phyloP scores from a whole-genome alignment of 2,329 filamentous ascomycete species.

The Aspergillus piperis region DNA sequence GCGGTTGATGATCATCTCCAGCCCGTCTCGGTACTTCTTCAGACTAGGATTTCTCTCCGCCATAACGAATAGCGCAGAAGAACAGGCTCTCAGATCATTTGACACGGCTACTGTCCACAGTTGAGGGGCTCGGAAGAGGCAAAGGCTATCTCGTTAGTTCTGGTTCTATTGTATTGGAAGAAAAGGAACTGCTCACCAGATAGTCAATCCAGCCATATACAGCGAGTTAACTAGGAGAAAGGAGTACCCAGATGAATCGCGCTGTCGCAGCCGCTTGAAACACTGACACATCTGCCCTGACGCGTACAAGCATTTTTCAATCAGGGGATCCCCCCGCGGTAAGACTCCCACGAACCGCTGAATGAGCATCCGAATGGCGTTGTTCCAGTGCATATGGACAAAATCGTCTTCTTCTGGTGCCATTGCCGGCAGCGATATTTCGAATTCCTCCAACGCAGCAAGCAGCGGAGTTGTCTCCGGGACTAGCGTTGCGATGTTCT shows the following conservation, averaged over 20 bases:
- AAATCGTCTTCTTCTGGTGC: conserved; percentile 20
- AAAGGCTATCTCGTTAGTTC: conserved; percentile 13
- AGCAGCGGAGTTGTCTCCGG: conserved; percentile 18
- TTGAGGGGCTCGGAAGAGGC: conserved; percentile 22
- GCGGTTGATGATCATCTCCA: conserved; percentile 23
- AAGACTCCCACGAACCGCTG: conserved; percentile 23
- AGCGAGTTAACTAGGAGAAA: conserved; percentile 97
- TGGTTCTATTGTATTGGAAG: conserved; percentile 69
- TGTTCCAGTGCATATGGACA: conserved; percentile 28
- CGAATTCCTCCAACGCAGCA: conserved; percentile 15
- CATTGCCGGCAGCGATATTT: conserved; percentile 13
- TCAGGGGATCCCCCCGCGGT: conserved; percentile 10
- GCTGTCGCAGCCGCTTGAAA: conserved; percentile 76
- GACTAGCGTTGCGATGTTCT: not conserved
- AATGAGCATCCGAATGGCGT: conserved; percentile 17
- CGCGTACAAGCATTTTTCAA: conserved; percentile 16
- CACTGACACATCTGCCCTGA: conserved; percentile 27
- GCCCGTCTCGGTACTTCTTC: conserved; percentile 22
- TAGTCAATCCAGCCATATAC: conserved; percentile 91
- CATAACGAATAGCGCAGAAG: conserved; percentile 24
- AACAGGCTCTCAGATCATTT: conserved; percentile 26
- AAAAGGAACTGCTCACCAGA: conserved; percentile 60
- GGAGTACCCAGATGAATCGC: conserved; percentile 94
- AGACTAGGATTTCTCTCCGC: conserved; percentile 23
- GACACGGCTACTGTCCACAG: conserved; percentile 23